Percentiles rank a stretch among this genome's conserved stretches.
Evolutionary conservation across 139 green algal genomes (phyloP).

Genomic region (Deuterostichococcus epilithicus): DNA sequence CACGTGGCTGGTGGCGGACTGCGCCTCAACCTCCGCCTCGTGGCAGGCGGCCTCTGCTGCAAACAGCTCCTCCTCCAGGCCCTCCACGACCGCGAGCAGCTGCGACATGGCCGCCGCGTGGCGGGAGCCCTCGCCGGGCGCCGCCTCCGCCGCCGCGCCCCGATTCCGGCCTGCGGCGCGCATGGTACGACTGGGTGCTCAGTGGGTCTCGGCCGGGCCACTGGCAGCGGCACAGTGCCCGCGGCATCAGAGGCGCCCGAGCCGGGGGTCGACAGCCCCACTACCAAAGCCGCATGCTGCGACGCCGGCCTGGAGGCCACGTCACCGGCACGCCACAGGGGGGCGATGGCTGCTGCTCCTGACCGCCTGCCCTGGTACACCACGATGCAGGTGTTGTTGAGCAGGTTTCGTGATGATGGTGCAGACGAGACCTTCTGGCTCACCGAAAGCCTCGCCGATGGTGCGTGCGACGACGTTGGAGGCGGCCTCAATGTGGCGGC

Average conservation of each 20-base stretch:
- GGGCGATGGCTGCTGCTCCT: no score
- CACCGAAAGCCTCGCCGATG: background rate
- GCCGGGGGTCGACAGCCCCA: no score
- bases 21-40: constrained; percentile 22
- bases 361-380: no score
- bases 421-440: no score
- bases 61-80: constrained; percentile 34
- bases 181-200: no score
- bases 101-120: constrained; percentile 4
- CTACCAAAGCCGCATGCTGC: no score
- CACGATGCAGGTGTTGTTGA: no score
- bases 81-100: constrained; percentile 22
- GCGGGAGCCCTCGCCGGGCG: background rate
- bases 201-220: no score
- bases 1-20: constrained; percentile 7
- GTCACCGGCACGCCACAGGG: no score
- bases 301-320: no score
- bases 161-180: background rate
- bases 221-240: background rate
- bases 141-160: background rate
- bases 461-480: background rate
- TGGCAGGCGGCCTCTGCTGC: constrained; percentile 15
- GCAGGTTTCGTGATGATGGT: no score
- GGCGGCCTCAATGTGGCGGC: background rate
- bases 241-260: background rate